Conservation (phyloP, 2,329 filamentous ascomycete species). For the Dothidotthia symphoricarpi region DNA sequence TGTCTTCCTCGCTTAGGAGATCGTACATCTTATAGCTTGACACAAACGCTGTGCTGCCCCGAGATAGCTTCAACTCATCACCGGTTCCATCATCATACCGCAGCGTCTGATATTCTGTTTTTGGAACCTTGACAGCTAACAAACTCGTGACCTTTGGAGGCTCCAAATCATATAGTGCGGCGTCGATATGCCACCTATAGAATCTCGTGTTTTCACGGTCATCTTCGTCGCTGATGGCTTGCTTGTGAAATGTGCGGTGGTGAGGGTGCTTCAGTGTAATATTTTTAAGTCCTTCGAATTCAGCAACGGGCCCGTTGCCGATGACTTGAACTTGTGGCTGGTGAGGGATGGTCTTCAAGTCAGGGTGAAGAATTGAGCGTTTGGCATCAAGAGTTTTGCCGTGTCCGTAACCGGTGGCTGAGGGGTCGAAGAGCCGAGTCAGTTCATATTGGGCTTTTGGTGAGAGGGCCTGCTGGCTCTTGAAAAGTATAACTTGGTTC, state of each 20-base stretch:
- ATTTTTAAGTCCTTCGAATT: constrained; percentile 69
- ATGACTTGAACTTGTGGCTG: constrained; percentile 80
- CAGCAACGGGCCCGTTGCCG: constrained; percentile 67
- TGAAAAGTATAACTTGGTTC: constrained; percentile 67
- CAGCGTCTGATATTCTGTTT: constrained; percentile 58
- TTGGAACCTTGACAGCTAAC: constrained; percentile 70
- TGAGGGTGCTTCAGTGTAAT: constrained; percentile 72
- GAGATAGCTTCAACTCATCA: constrained; percentile 65
- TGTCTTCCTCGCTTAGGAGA: constrained; percentile 61
- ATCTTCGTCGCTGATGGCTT: constrained; percentile 60
- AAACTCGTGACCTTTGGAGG: constrained; percentile 71
- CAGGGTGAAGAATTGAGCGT: constrained; percentile 68
- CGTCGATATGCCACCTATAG: constrained; percentile 80
- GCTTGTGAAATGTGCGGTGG: constrained; percentile 72
- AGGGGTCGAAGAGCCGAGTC: constrained; percentile 71
- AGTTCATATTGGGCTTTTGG: constrained; percentile 72
- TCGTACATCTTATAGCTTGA: constrained; percentile 71
- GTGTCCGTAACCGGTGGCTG: constrained; percentile 66
- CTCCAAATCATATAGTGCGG: constrained; percentile 72
- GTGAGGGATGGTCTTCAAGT: constrained; percentile 76
- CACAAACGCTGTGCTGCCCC: constrained; percentile 75
- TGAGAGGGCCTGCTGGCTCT: constrained; percentile 61
- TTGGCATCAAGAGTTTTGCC: constrained; percentile 70
- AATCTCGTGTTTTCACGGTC: constrained; percentile 60
- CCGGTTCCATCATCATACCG: constrained; percentile 71